Conservation (phyloP, 202 grass and related monocot genomes). For the Schoenoplectus triqueter region DNA sequence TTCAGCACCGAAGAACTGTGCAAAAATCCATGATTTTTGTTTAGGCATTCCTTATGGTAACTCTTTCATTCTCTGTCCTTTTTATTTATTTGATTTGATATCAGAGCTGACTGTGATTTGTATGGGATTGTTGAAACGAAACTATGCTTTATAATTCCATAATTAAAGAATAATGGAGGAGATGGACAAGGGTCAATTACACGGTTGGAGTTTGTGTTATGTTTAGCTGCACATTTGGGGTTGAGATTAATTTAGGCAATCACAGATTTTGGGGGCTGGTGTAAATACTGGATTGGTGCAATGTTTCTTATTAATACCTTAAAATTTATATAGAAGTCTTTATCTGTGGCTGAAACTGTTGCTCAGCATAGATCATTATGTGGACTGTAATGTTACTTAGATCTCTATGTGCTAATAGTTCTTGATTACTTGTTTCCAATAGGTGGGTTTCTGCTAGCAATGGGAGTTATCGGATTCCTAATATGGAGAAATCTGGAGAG, state of each 20-base stretch:
- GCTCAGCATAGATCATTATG: not conserved
- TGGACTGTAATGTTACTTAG: not conserved
- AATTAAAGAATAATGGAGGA: constrained; percentile 28
- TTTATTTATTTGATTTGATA: constrained; percentile 23
- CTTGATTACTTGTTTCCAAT: constrained; percentile 31
- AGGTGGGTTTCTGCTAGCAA: constrained; percentile 73
- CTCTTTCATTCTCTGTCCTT: not conserved
- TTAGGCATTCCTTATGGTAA: constrained; percentile 96
- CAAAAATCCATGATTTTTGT: constrained; percentile 96
- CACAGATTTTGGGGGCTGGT: not conserved
- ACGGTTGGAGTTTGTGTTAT: not conserved
- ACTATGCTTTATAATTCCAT: not conserved
- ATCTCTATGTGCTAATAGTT: constrained; percentile 19
- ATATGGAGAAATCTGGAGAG: constrained; percentile 76
- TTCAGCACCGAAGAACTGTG: constrained; percentile 53
- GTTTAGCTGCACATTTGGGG: constrained; percentile 21
- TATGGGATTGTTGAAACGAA: not conserved
- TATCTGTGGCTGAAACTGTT: constrained; percentile 35
- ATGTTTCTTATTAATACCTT: not conserved
- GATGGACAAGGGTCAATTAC: not conserved
- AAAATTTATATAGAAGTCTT: not conserved
- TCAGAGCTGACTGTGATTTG: not conserved
- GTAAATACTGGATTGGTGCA: not conserved
- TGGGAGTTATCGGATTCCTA: constrained; percentile 76
- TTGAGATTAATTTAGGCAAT: not conserved